These are phyloP conservation scores for Thermothielavioides terrestris DNA, from an alignment of 495 filamentous ascomycete genomes.

Conservation along the genomic window DNA sequence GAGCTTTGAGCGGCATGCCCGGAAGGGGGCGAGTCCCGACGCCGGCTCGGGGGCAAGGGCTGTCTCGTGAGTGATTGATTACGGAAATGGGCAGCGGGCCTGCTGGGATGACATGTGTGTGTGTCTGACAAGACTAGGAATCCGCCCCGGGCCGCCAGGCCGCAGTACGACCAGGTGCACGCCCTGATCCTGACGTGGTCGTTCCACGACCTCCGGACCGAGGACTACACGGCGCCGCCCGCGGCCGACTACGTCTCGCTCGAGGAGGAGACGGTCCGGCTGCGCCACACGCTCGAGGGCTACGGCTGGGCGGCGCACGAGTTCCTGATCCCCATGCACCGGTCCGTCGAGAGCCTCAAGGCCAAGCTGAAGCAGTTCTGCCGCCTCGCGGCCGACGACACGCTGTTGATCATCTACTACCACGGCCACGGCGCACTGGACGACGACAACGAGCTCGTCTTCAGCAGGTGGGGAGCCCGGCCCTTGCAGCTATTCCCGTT, in stretches of 20 bases:
- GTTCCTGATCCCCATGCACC: slow-evolving; percentile 23
- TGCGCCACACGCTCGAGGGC: slow-evolving; percentile 18
- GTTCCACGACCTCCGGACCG: slow-evolving; percentile 24
- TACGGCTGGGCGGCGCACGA: slow-evolving; percentile 25
- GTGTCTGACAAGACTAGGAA: background rate
- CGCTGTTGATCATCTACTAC: slow-evolving; percentile 27
- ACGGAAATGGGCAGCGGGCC: no score
- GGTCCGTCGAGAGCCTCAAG: slow-evolving; percentile 11
- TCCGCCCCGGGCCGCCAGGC: background rate
- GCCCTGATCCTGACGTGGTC: slow-evolving; percentile 27
- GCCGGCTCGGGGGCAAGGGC: background rate
- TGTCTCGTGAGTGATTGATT: slow-evolving; percentile 13
- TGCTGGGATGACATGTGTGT: no score
- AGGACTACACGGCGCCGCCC: slow-evolving; percentile 20
- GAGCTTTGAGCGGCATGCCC: slow-evolving; percentile 7
- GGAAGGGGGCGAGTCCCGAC: slow-evolving; percentile 5
- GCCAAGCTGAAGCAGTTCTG: slow-evolving; percentile 17
- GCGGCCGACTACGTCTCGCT: slow-evolving; percentile 22
- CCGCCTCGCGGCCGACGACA: slow-evolving; percentile 20
- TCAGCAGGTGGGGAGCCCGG: slow-evolving; percentile 20
- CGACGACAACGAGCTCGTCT: slow-evolving; percentile 27
- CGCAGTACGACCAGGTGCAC: slow-evolving; percentile 21
- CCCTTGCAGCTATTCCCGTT: background rate
- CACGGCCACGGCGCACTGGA: slow-evolving; percentile 28
- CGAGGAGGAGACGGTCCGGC: slow-evolving; percentile 25